Base-by-base conservation (phyloP, 23 red algal genomes). In the Chondrus crispus region DNA sequence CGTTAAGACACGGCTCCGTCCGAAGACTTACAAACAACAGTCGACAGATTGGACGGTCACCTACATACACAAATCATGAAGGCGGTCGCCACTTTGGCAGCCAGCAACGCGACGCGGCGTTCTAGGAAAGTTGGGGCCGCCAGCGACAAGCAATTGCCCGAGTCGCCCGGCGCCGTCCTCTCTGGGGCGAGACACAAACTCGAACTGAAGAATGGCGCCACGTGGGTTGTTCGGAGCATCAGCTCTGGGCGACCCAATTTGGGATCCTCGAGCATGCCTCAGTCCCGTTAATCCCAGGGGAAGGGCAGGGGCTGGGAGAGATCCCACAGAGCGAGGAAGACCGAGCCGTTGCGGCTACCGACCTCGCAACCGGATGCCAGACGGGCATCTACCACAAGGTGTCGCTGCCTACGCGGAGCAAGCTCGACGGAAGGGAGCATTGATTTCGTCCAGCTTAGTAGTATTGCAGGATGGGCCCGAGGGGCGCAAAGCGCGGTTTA, bases 181-280 rank as follows among this genome's bases (percentile, higher is more conserved):
- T 66, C 35, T 66, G 60, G 60, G 26, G 35, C 60, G 18, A 32
- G 35, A 66, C 60, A 32, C 60, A 66, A 66, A 32, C 35, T 66
- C 60, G 60, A 32, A 0, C 35, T 32, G 60, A 66, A 66, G 60
- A 66, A 66, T 66, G 60, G 1, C 60, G 60, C 35, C 60, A 19
- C 8, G 35, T 87, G 28, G 66, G 84, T 72, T 74, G 66, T 35
- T 87, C 64, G 66, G 84, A 87, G 26, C 57, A 33, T 37, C 18
- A 73, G 7, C 57, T 20, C 60, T 46, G 66, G 60, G 66, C 44
- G 40, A 54, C 74, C 66, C 19, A 74, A 48, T 74, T 24, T 2
- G 63, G 64, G 42, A 58, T 87, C 6, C 46, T 14, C 42, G 84
- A 73, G 8, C 9, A 66, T 41, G 28, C 84, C 6, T n/a, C 29